Evolutionary conservation across 352 stramenopile genomes (phyloP), one percentile per base, ranked within the genome.

Genomic region (Phytophthora quininea): DNA sequence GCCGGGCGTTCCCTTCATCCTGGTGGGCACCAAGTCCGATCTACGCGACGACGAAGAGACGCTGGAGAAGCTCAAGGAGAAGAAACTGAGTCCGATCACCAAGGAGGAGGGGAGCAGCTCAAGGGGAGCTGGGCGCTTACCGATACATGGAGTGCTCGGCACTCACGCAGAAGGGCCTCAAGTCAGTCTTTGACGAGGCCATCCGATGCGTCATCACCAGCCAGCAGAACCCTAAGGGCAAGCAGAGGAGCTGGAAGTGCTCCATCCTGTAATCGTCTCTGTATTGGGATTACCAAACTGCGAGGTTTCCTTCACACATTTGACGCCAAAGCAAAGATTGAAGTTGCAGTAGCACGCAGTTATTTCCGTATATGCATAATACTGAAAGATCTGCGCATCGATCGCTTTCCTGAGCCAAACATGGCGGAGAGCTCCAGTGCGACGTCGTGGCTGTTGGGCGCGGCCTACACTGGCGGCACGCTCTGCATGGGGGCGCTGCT

Each of bases 21-120:
- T 99, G 15, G 94, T 98, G 0, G 95, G 96, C 33, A 98, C 93
- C n/a, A 99, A 99, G 76, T 80, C 96, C 9, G 95, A 98, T 71
- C 62, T 98, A 33, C 86, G 92, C 32, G 90, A 97, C 54, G 94
- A 98, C 45, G 76, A 89, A 58, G 90, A 98, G 49, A 96, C 90
- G 35, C 83, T 97, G 12, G 84, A 95, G 52, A 93, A 96, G 69
- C 74, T 97, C 11, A 79, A 81, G 8, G 88, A 97, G 72, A 98
- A 96, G 84, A 92, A 92, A 38, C 73, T 90, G 40, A 67, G 64
- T 11, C 82, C 88, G 1, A 92, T 94, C 57, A 80, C 83, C 4
- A 80, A 77, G 10, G 86, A 96, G 47, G 75, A 97, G 77, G 95
- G 91, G 87, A 97, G 62, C 77, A 74, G 45, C 76, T 98, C n/a